A percentile compares a stretch with the other conserved stretches of the same genome.
phyloP scores from a whole-genome alignment of 2,329 filamentous ascomycete species.

The Lachnellula suecica region DNA sequence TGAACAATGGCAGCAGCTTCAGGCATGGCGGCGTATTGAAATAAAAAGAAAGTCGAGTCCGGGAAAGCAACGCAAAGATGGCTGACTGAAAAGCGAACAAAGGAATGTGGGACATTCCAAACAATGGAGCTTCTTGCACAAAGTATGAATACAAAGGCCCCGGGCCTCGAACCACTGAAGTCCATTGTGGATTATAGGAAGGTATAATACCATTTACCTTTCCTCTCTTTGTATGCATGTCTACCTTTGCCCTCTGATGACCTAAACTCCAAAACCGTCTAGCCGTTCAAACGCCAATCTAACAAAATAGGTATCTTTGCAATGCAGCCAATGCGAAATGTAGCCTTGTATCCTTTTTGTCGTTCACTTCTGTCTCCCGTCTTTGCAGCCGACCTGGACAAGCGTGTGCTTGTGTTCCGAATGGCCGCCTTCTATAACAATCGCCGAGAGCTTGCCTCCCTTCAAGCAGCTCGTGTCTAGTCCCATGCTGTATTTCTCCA shows the following conservation, averaged over 20 bases:
- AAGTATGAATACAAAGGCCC: no score
- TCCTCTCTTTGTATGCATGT: not conserved
- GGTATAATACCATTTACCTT: not conserved
- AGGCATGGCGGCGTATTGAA: no score
- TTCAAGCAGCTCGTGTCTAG: slow-evolving; percentile 81
- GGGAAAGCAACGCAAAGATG: no score
- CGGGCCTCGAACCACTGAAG: no score
- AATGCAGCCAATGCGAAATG: not conserved
- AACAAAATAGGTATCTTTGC: not conserved
- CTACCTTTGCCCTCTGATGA: not conserved
- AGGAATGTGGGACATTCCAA: no score
- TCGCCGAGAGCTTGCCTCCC: slow-evolving; percentile 72
- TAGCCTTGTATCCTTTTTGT: not conserved
- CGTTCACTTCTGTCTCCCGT: slow-evolving; percentile 16
- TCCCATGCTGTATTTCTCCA: slow-evolving; percentile 73
- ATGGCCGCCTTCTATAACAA: slow-evolving; percentile 66
- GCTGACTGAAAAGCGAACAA: no score
- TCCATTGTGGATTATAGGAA: not conserved
- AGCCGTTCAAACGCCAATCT: not conserved
- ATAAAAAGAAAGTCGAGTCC: no score
- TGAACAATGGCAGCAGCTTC: no score
- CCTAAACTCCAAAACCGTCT: not conserved
- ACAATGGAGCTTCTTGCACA: no score
- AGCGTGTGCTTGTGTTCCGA: slow-evolving; percentile 31
- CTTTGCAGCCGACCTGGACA: slow-evolving; percentile 30